Evolutionary conservation across 768 basidiomycete genomes (phyloP), one percentile per base, ranked within the genome.

Genomic region (Phylloporus arenicola): DNA sequence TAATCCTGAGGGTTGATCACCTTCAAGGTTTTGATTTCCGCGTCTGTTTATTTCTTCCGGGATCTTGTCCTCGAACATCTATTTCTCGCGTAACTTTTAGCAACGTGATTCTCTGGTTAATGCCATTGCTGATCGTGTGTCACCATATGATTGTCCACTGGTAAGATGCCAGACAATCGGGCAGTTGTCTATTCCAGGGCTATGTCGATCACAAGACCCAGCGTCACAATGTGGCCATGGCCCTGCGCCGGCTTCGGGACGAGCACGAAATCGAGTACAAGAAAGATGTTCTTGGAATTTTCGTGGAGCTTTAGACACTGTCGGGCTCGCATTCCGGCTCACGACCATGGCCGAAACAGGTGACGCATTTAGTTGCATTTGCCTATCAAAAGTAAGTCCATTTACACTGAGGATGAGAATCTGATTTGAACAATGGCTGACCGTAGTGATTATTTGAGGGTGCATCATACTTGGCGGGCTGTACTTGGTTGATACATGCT

Each of bases 251-350:
- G 68, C 0, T 74, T 20, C 4, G 29, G 70, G 4, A 76, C 71
- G 9, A 77, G 73, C 55, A 78, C 77, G 13, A 83, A 80, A 61
- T 86, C 84, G 57, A 86, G 84, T 22, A 83, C 69, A 16, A 79
- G 66, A 60, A 80, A 85, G 38, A 82, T 57, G 37, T 70, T 64
- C 12, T 54, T 53, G 22, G 50, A 40, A 10, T 51, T 53, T 22
- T 60, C 61, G 17, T 54, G 57, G 22, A 72, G 33, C 45, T 66
- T 70, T 24, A 83, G 57, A 58, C 81, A 75, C 70, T 12, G 82
- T 59, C 43, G 86, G 79, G 57, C 84, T 77, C 0, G 83, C 76
- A 20, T 78, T 79, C 14, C 83, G 80, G 11, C 82, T 83, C 46
- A 87, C 76, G 31, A 85, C 68, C 14, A 47, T 74, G 71, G 31